These are phyloP conservation scores for Ciborinia camelliae DNA, from an alignment of 2,329 filamentous ascomycete genomes.

Conservation along the genomic window DNA sequence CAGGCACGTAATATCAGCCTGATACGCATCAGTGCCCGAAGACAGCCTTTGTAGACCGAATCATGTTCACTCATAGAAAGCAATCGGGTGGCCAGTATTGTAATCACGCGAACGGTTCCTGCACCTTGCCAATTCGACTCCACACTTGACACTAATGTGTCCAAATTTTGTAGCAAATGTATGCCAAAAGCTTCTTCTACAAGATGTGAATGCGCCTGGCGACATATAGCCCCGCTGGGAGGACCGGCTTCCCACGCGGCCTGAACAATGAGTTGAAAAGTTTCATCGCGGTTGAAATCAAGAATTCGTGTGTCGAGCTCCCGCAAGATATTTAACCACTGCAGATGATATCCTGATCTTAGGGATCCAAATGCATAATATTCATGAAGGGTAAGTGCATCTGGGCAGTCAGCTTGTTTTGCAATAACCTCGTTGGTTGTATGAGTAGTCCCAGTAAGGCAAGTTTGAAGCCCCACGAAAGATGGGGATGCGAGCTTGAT, in stretches of 20 bases:
- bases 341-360: conserved; percentile 46
- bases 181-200: conserved; percentile 38
- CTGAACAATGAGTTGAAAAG: conserved; percentile 48
- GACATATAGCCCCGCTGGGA: conserved; percentile 21
- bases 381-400: conserved; percentile 49
- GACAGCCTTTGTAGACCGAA: conserved; percentile 30
- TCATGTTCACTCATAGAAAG: conserved; percentile 35
- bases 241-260: conserved; percentile 48
- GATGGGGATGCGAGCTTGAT: conserved; percentile 40
- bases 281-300: conserved; percentile 50
- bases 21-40: conserved; percentile 37
- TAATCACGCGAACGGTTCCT: conserved; percentile 41
- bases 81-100: conserved; percentile 43
- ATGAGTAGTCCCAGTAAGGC: conserved; percentile 32
- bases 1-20: conserved; percentile 42
- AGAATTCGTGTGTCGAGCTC: conserved; percentile 49
- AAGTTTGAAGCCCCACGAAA: conserved; percentile 27
- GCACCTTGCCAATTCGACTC: conserved; percentile 52
- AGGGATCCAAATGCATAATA: conserved; percentile 52
- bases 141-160: conserved; percentile 37
- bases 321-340: conserved; percentile 55
- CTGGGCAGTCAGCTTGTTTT: conserved; percentile 46
- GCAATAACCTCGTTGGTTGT: conserved; percentile 53
- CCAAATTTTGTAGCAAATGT: conserved; percentile 38
- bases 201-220: conserved; percentile 41